Evolutionary conservation across 805 yeast genomes (phyloP), one percentile per base, ranked within the genome.

Genomic region (Hanseniaspora clermontiae): DNA sequence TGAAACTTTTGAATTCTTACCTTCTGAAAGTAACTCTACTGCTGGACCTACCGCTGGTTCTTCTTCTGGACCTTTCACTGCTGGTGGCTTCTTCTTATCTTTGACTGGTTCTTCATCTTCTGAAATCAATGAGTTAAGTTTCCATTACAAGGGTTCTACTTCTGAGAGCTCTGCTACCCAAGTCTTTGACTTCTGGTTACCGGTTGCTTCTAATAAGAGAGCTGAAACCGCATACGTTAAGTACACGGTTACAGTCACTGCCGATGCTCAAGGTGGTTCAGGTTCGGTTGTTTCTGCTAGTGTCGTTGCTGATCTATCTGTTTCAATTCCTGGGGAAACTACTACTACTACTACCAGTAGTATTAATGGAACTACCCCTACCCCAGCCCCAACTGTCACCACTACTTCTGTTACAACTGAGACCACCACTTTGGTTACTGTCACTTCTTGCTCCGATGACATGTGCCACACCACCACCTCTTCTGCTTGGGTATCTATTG

Each of bases 391-490:
- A 12, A 31, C 27, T 29, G 9, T 68, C 67, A 70, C 69, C 57
- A 55, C 69, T 56, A 63, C 66, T 60, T 70, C 45, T 12, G 61
- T 57, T 43, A 60, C 66, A 59, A 60, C 67, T 11, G 58, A 60
- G 38, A 49, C 62, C 20, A 69, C 72, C 53, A 69, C 73, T 55
- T 59, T 68, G 52, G 68, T 69, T 19, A 67, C 71, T 59, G 61
- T 69, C 62, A 69, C 73, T 50, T 64, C 69, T 42, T 70, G 74
- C 61, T 62, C 61, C 46, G 65, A 62, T 36, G 60, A 66, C 61
- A 60, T 60, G 29, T 70, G 74, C 62, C 49, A 62, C 34, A 68
- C 67, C 51, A 60, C 65, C 27, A 67, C 62, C 10, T 65, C 71
- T 37, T 62, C 70, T 60, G 71, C 73, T 60, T 58, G 63, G 58